Base-by-base conservation (phyloP, 1,284 basidiomycete genomes). In the Apiotrichum siamense region DNA sequence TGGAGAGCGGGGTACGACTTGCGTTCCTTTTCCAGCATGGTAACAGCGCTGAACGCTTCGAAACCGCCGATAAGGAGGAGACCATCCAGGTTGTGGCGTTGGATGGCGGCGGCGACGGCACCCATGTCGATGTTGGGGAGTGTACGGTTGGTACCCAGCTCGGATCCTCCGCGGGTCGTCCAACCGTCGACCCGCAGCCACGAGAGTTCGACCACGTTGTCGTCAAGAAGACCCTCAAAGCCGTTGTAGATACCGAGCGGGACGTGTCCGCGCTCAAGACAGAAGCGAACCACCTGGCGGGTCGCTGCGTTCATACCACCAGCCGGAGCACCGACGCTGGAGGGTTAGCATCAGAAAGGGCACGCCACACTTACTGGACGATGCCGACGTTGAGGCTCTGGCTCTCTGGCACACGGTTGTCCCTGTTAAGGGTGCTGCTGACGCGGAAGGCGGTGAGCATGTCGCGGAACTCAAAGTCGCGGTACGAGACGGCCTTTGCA, bases 281-380 rank as follows among this genome's bases (percentile, higher is more conserved):
- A 97, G 77, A 90, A 97, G 17, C 94, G 86, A 6, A 88, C 91
- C 1, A 90, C 91, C 29, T 93, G 86, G 40, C 94, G 85, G 0
- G 92, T 97, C 0, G 94, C 94, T 1, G 93, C 93, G 69, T 98
- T 97, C 90, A 98, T 97, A 11, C 96, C 94, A 50, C 94, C 93
- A 3, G 94, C 94, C 3, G 96, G 94, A 1, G 96, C 96, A 55
- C 94, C 94, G 65, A 94, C 85, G 66, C 33, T 35, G 18, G 11
- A 10, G 15, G 15, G 29, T 31, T 15, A 31, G 29, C 29, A 31
- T 31, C 11, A n/a, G n/a, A n/a, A n/a, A n/a, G n/a, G n/a, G n/a
- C n/a, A n/a, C n/a, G n/a, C n/a, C n/a, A n/a, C n/a, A 12, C 33
- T 35, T n/a, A 35, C 33, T 97, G 91, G 76, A 97, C 85, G 66